Base-by-base conservation (phyloP, 148 eudicot genomes). In the Hydrangea macrophylla region DNA sequence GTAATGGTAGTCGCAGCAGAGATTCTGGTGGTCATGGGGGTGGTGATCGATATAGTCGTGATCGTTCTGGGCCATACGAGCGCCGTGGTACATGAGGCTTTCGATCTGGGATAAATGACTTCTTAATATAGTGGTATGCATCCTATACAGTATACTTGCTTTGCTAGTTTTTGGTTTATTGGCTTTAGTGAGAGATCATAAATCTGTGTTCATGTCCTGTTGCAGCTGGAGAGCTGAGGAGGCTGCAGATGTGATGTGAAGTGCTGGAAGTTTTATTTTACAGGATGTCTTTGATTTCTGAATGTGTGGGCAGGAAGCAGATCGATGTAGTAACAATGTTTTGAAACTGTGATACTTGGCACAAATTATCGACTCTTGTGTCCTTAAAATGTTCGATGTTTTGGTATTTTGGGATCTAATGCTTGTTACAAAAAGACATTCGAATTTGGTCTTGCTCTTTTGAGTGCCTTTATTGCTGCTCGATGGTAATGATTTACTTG, bases 31-130 rank as follows among this genome's bases (percentile, higher is more conserved):
- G 96, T 57, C 81, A 81, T 78, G 94, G 98, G 53, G 86, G 89
- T 60, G 73, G 84, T 60, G 98, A 93, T 28, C 80, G 86, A 51
- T 86, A 83, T 63, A 70, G 72, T 44, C 98, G 98, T 77, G 98
- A 93, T 62, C 96, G 98, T 56, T 77, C 94, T 75, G 98, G 98
- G 33, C 98, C 98, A 7, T 93, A 93, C 64, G 94, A 90, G 18
- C 90, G 96, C 53, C 80, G 88, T 13, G 68, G 78, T n/a, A 58
- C 81, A 56, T 87, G 96, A 51, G 79, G 81, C 15, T 83, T 69
- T 68, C 83, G 87, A 57, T 84, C 69, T 75, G 45, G 73, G 31
- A 71, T 68, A 60, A 67, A 35, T 35, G 74, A 69, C 32, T 74
- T 13, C 70, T 56, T 37, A 39, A 18, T 23, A 25, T 59, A 70